Conservation (phyloP, 1,284 basidiomycete genomes). For the Agaricales sp. region DNA sequence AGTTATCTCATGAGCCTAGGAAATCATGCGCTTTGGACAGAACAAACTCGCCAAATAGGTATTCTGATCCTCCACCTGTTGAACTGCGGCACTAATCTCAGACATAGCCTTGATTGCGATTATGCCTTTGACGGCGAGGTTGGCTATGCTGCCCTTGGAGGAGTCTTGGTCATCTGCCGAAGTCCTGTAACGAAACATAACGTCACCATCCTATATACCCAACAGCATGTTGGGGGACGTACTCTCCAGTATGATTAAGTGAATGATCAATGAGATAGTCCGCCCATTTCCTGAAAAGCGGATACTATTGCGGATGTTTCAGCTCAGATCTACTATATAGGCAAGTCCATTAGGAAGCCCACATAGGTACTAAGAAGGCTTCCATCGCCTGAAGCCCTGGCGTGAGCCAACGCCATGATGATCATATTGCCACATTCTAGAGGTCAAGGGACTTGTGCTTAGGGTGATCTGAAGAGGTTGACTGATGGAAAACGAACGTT, state of each 20-base stretch:
- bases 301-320: slow-evolving; percentile 14
- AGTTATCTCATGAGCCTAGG: slow-evolving; percentile 1
- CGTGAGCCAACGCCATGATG: slow-evolving; percentile 13
- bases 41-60: slow-evolving; percentile 18
- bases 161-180: background rate
- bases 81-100: slow-evolving; percentile 22
- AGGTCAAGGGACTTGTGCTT: background rate
- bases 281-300: slow-evolving; percentile 25
- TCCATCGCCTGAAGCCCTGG: slow-evolving; percentile 13
- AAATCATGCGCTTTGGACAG: background rate
- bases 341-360: background rate
- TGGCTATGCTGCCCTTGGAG: slow-evolving; percentile 12
- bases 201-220: background rate
- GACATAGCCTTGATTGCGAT: slow-evolving; percentile 30
- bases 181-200: background rate
- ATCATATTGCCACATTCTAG: slow-evolving; percentile 15
- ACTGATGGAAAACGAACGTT: background rate
- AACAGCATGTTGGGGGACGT: background rate
- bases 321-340: background rate
- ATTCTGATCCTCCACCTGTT: slow-evolving; percentile 13
- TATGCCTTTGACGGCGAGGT: slow-evolving; percentile 31
- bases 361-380: slow-evolving; percentile 10
- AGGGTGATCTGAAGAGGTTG: background rate
- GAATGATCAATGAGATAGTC: slow-evolving; percentile 23
- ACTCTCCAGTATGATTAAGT: slow-evolving; percentile 2